Conservation (phyloP, 371 early-diverging fungal genomes). For the Mortierella sp. region DNA sequence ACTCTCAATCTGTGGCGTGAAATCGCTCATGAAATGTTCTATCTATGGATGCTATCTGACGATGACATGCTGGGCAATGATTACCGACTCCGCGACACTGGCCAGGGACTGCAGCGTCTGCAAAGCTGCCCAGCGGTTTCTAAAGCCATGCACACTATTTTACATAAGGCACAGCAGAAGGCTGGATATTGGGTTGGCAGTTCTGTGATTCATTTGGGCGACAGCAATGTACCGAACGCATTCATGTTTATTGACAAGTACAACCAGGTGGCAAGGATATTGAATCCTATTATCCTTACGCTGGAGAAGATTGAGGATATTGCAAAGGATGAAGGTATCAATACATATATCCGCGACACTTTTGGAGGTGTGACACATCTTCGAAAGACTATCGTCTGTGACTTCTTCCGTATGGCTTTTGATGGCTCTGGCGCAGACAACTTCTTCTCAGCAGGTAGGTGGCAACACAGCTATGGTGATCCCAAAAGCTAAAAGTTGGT, state of each 20-base stretch:
- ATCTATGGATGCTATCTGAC: conserved; percentile 94
- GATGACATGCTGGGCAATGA: conserved; percentile 84
- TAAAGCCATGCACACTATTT: conserved; percentile 88
- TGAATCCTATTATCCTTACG: conserved; percentile 87
- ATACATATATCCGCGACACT: conserved; percentile 72
- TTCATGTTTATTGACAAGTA: conserved; percentile 98
- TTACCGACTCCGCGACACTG: conserved; percentile 94
- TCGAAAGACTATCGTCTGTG: conserved; percentile 83
- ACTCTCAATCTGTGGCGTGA: conserved; percentile 95
- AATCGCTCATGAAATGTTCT: conserved; percentile 96
- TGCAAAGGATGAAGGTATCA: conserved; percentile 67
- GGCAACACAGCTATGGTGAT: neutral
- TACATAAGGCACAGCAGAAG: conserved; percentile 88
- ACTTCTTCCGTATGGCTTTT: conserved; percentile 96
- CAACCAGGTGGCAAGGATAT: conserved; percentile 94
- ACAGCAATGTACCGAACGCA: conserved; percentile 93
- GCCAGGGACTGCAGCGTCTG: conserved; percentile 94
- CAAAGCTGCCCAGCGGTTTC: conserved; percentile 88
- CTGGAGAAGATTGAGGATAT: conserved; percentile 79
- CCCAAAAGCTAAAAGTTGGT: neutral
- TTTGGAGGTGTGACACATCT: conserved; percentile 77
- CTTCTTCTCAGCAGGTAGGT: conserved; percentile 90
- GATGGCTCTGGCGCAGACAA: conserved; percentile 97
- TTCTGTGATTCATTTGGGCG: conserved; percentile 96
- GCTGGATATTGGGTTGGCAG: conserved; percentile 95